Base-by-base conservation (phyloP, 495 filamentous ascomycete genomes). In the Letharia columbiana region DNA sequence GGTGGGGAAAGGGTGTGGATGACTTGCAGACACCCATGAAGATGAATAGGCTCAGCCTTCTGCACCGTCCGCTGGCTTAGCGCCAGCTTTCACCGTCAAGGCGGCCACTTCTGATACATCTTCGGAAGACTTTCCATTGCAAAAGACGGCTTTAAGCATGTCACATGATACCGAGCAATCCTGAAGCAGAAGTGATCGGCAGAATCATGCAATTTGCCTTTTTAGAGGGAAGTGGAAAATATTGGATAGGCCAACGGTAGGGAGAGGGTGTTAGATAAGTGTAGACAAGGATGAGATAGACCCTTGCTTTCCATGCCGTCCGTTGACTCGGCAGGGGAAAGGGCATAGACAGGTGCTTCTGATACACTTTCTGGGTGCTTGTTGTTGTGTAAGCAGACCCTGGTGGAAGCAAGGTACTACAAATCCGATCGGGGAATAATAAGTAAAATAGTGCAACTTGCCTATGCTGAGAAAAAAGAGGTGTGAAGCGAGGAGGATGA, bases 111-210 rank as follows among this genome's bases (percentile, higher is more conserved):
- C 49, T 13, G n/a, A 52, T 52, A 52, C 49, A 28, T 52, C 12
- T 15, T 52, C 23, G 49, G 52, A 1, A 54, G 49, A 52, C n/a
- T 7, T 52, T 52, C 15, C 52, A 6, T 15, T 17, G 28, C 3
- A 56, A 9, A 35, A 1, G 49, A 49, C 23, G 20, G 52, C 28
- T 33, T 33, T 35, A 11, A 52, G 2, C 4, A 1, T 35, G 13
- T 35, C 31, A 15, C 28, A 35, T 56, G 18, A 56, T 56, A 1
- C 28, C 15, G 12, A 56, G 1, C 6, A 12, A 17, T 17, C 1
- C 52, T 33, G 31, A 56, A 56, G 31, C 13, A 35, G 52, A 56
- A 56, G 52, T 35, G 52, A 35, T 56, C 52, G 31, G 52, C 52
- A 33, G 28, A 8, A 13, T 15, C 3, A 18, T 35, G 52, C 13